Base-by-base conservation (phyloP, 441 rosid genomes). In the Biscutella laevigata region DNA sequence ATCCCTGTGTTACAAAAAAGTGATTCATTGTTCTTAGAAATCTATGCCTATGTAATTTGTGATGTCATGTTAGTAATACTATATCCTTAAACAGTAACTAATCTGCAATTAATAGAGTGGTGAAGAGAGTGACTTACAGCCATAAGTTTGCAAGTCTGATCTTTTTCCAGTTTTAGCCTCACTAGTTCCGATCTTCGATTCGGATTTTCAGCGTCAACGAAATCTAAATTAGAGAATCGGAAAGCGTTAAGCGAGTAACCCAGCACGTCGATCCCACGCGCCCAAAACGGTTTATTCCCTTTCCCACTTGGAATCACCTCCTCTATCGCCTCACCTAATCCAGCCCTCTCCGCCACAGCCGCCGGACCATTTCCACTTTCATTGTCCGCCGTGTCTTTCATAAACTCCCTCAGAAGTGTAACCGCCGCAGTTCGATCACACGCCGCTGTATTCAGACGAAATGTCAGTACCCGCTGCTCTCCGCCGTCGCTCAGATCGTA, bases 171-270 rank as follows among this genome's bases (percentile, higher is more conserved):
- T 57, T 39, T 77, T 48, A 90, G 25, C 61, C 95, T 71, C 29
- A 76, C 74, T 38, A 87, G 53, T 65, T 67, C 75, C 4, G 98
- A 81, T 14, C 57, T 43, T 64, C 86, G 82, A 59, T 25, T 37
- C 41, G 59, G 17, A 7, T 51, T 36, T 25, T 58, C 63, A 0
- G 74, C 55, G 48, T 79, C 92, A 6, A 71, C 71, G 51, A 86
- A 87, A 8, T 53, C 21, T 74, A 90, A 52, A 67, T 83, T 74
- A 7, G 92, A 29, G 14, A 77, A 55, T 76, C 95, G 56, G 9
- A 84, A 74, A 0, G 95, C 70, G 45, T 87, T 90, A 62, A 90
- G 34, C 21, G 98, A 90, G 62, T 90, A 90, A 5, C 98, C 98
- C 34, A 90, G 69, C 77, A 90, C 53, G 82, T 87, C 94, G 16